Conservation (phyloP, 2,329 filamentous ascomycete genomes). For the Myrmaecium sp. region DNA sequence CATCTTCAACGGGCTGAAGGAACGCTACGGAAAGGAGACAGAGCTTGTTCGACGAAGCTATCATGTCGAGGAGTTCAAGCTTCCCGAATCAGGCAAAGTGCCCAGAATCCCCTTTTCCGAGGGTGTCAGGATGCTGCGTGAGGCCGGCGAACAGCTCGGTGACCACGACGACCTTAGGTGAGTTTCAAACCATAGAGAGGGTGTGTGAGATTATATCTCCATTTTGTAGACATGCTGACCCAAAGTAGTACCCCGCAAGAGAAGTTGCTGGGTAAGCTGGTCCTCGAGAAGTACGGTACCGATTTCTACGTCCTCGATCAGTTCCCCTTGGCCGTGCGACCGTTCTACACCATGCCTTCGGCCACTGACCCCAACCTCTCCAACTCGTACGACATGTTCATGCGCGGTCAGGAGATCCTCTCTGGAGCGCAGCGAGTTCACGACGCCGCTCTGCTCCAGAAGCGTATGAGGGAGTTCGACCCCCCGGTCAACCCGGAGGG, state of each 20-base stretch:
- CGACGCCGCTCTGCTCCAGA: constrained; percentile 39
- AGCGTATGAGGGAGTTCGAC: constrained; percentile 41
- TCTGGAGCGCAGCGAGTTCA: constrained; percentile 51
- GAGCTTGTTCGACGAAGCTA: constrained; percentile 57
- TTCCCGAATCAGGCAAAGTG: constrained; percentile 58
- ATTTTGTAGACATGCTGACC: not conserved
- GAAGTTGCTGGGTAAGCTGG: constrained; percentile 72
- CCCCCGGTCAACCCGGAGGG: constrained; percentile 38
- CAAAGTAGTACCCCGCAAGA: constrained; percentile 52
- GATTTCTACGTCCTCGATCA: constrained; percentile 97
- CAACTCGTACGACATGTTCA: constrained; percentile 55
- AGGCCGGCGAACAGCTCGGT: constrained; percentile 57
- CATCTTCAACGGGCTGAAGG: constrained; percentile 61
- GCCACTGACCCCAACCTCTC: constrained; percentile 28
- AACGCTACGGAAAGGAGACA: constrained; percentile 53
- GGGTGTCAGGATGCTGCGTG: constrained; percentile 59
- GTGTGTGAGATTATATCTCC: not conserved
- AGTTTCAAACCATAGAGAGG: constrained; percentile 2
- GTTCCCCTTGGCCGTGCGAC: constrained; percentile 75
- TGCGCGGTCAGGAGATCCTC: constrained; percentile 54
- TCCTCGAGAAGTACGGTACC: constrained; percentile 76
- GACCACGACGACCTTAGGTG: constrained; percentile 62
- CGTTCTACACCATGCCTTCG: constrained; percentile 78
- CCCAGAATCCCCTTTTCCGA: constrained; percentile 64
- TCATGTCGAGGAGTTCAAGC: constrained; percentile 59